Evolutionary conservation across 164 flowering plant species (phyloP), one percentile per base, ranked within the genome.

Genomic region (Tetracentron sinense): DNA sequence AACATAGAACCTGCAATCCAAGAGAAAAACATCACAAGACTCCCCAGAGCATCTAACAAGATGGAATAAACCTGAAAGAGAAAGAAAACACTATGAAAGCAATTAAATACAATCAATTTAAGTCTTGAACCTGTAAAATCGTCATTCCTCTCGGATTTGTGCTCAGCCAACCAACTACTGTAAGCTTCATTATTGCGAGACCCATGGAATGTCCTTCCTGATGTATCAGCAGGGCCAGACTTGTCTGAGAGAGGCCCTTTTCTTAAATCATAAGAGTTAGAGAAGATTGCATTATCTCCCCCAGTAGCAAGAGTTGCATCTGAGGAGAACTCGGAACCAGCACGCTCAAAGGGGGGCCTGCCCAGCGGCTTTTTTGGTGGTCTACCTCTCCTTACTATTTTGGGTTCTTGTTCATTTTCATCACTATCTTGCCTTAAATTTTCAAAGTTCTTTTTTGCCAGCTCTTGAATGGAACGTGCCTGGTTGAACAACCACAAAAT

Each of bases 401-500:
- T 82, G 7, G 74, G 72, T 50, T 77, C 82, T 6, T 69, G 72
- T 51, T 81, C 84, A 46, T 65, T 70, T 49, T 68, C 81, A 65
- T 86, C 89, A 69, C 89, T 79, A 16, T 85, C 93, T 73, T 81
- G 90, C 76, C 91, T 85, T 69, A 94, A 74, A 74, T 85, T 91
- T 30, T 84, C 85, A 56, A 94, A 94, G 66, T 88, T 82, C 72
- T 81, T 89, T 70, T 77, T 88, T 53, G 99, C 99, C 68, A 91
- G 69, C 60, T 94, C 99, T 60, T 82, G 93, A 55, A 94, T 94
- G 19, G 90, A 55, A 42, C 94, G 75, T 65, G 99, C 99, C 99
- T 94, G 73, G 44, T 22, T 65, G 50, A 47, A 38, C 57, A 42
- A 23, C 29, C 64, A 16, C 22, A 33, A 19, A 4, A 16, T 22